Evolutionary conservation across 306 rosid species (phyloP).

Genomic region (Pyrus bretschneideri): DNA sequence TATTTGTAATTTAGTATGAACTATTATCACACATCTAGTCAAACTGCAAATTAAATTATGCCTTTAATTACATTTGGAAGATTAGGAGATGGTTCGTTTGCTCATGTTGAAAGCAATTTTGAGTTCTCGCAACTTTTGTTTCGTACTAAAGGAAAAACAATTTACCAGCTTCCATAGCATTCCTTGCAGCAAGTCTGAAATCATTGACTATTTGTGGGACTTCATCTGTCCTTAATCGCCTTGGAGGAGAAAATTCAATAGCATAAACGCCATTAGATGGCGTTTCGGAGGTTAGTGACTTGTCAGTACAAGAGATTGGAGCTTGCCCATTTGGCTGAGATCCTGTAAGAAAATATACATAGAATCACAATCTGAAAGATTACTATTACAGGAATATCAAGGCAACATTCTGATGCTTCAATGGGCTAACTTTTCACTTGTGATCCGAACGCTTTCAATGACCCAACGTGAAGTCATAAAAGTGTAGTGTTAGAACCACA

Average conservation of each 20-base stretch:
- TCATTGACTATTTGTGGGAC: conserved; percentile 48
- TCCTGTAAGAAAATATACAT: conserved; percentile 9
- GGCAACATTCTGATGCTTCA: too few relatives aligned
- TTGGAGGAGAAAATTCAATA: conserved; percentile 38
- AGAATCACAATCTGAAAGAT: not conserved
- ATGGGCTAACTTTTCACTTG: too few relatives aligned
- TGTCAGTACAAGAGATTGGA: conserved; percentile 61
- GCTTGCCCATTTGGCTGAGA: conserved; percentile 44
- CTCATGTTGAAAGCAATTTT: too few relatives aligned
- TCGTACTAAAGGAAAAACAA: not conserved
- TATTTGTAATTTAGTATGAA: too few relatives aligned
- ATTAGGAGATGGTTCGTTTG: too few relatives aligned
- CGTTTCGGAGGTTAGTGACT: conserved; percentile 24
- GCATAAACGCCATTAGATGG: conserved; percentile 28
- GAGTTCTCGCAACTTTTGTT: too few relatives aligned
- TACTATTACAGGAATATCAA: too few relatives aligned
- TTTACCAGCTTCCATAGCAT: conserved; percentile 75
- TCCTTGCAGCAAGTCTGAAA: conserved; percentile 50
- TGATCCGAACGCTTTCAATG: too few relatives aligned
- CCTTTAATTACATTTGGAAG: too few relatives aligned
- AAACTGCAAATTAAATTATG: too few relatives aligned
- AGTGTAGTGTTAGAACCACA: not conserved
- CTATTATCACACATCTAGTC: too few relatives aligned
- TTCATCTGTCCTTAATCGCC: conserved; percentile 53
- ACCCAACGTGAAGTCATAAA: too few relatives aligned